Conservation (phyloP, 2,329 filamentous ascomycete genomes). For the Ambrosiella cleistominuta region DNA sequence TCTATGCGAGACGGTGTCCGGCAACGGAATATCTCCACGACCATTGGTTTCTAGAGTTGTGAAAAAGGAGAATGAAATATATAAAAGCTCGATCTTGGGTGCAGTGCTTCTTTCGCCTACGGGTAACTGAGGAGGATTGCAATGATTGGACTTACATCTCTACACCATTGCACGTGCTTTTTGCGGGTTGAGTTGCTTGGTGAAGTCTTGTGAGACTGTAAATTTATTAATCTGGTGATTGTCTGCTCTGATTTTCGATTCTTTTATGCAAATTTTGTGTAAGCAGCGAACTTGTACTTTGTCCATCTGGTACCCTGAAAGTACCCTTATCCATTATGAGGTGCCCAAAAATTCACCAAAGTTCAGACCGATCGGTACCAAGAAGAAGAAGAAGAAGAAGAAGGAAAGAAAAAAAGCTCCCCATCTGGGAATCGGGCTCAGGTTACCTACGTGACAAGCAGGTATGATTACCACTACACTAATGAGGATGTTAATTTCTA, state of each 20-base stretch:
- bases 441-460: slow-evolving; percentile 10
- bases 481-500: slow-evolving; percentile 8
- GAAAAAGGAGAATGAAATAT: slow-evolving; percentile 33
- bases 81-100: slow-evolving; percentile 38
- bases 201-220: background rate
- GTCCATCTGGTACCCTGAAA: too few relatives aligned
- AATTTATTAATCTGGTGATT: background rate
- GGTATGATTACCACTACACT: slow-evolving; percentile 11
- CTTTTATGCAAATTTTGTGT: too few relatives aligned
- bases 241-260: too few relatives aligned
- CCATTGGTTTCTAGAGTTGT: slow-evolving; percentile 27
- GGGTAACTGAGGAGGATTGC: slow-evolving; percentile 35
- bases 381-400: background rate
- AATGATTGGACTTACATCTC: slow-evolving; percentile 41
- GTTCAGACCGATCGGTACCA: background rate
- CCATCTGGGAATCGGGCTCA: slow-evolving; percentile 11
- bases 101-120: slow-evolving; percentile 33
- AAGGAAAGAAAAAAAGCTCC: background rate
- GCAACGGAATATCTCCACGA: slow-evolving; percentile 26
- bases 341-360: too few relatives aligned
- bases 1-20: slow-evolving; percentile 29
- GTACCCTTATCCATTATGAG: too few relatives aligned
- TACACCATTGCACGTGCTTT: slow-evolving; percentile 1
- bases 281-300: too few relatives aligned
- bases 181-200: background rate